A percentile compares a stretch with the other conserved stretches of the same genome.
Evolutionary conservation across 2,329 filamentous ascomycete genomes (phyloP).

Genomic region (Sordariomycetes sp.): DNA sequence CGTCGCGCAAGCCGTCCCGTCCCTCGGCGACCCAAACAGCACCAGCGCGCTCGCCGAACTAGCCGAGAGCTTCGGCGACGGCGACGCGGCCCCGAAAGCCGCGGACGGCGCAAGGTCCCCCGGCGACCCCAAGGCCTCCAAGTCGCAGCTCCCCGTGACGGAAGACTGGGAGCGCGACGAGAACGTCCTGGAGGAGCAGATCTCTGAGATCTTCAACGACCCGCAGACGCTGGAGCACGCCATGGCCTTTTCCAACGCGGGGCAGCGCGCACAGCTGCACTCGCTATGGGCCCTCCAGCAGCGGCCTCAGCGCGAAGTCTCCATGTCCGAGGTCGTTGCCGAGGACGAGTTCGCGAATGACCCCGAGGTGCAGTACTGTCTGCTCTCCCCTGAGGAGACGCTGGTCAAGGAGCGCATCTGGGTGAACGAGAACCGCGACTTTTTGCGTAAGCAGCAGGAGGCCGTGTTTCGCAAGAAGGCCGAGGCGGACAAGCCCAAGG

Average conservation of each 20-base stretch:
- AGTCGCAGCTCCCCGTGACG: constrained; percentile 36
- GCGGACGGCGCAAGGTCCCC: neutral
- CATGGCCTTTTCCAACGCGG: constrained; percentile 42
- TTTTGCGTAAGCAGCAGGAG: constrained; percentile 74
- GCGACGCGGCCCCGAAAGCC: neutral
- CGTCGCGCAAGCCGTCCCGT: constrained; percentile 7
- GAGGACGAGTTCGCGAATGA: constrained; percentile 84
- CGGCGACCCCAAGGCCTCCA: constrained; percentile 14
- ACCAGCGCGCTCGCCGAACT: constrained; percentile 23
- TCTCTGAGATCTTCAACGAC: constrained; percentile 55
- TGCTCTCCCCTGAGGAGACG: constrained; percentile 60
- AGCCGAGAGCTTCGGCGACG: constrained; percentile 30
- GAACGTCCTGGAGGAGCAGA: constrained; percentile 54
- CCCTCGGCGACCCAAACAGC: constrained; percentile 6
- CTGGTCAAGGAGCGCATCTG: constrained; percentile 82
- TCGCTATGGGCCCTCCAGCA: constrained; percentile 35
- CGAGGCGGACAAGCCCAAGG: constrained; percentile 42
- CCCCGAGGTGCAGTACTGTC: constrained; percentile 70
- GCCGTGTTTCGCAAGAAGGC: constrained; percentile 66
- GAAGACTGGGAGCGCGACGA: constrained; percentile 52
- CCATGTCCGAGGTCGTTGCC: constrained; percentile 52
- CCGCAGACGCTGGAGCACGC: constrained; percentile 42
- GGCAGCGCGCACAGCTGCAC: constrained; percentile 39
- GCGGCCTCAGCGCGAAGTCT: constrained; percentile 31
- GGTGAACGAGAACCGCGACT: constrained; percentile 91